These are phyloP conservation scores for Claviceps sp. DNA, from an alignment of 2,329 filamentous ascomycete genomes.

Conservation along the genomic window DNA sequence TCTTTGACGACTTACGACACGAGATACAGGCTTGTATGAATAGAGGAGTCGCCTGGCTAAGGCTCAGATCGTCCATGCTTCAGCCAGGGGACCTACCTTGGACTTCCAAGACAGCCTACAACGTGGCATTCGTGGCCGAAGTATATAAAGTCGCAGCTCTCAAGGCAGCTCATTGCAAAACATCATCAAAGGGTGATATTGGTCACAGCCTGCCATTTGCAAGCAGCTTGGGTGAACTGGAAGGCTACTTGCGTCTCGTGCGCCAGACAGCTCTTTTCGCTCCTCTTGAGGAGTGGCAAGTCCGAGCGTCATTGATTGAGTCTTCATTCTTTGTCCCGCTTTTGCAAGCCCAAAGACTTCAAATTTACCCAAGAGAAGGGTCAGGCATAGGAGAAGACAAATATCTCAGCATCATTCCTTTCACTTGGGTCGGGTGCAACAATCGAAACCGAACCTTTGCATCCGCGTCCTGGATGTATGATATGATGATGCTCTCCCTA, in stretches of 20 bases:
- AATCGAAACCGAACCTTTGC: constrained; percentile 1
- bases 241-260: background rate
- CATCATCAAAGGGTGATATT: background rate
- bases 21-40: constrained; percentile 2
- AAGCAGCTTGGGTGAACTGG: background rate
- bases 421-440: constrained; percentile 5
- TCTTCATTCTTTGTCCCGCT: background rate
- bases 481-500: constrained; percentile 7
- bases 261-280: constrained; percentile 1
- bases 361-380: background rate
- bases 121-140: constrained; percentile 4
- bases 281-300: background rate
- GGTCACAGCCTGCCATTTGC: background rate
- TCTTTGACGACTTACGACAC: constrained; percentile 3
- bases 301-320: constrained; percentile 2
- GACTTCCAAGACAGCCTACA: constrained; percentile 10
- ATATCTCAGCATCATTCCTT: constrained; percentile 7
- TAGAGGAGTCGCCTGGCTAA: constrained; percentile 1
- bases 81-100: constrained; percentile 4
- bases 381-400: background rate
- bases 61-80: background rate
- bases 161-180: background rate
- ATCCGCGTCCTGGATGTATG: constrained; percentile 1
- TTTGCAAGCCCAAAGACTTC: background rate
- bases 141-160: constrained; percentile 8